phyloP scores from a whole-genome alignment of 2,329 filamentous ascomycete species.

The Penicillium sumatraense region DNA sequence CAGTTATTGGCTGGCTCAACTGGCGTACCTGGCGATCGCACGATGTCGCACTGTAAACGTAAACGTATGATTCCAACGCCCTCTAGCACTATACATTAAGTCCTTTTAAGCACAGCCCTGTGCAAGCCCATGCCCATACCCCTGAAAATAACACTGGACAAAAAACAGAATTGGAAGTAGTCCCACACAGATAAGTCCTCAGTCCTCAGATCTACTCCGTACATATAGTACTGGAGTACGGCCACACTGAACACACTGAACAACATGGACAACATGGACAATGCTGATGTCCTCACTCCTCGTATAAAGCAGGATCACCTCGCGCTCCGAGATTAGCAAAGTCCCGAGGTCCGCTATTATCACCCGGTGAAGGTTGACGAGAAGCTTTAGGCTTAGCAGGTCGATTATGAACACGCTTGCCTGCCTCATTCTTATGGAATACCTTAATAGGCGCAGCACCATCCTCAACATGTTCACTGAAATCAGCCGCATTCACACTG shows the following conservation, averaged over 20 bases:
- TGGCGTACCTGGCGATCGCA: slow-evolving; percentile 13
- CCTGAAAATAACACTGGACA: neutral
- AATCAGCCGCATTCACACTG: slow-evolving; percentile 75
- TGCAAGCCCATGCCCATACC: neutral
- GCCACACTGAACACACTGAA: neutral
- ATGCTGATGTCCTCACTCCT: slow-evolving; percentile 61
- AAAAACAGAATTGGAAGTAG: neutral
- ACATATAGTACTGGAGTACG: slow-evolving; percentile 1
- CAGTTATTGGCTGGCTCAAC: too few species aligned
- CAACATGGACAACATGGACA: neutral
- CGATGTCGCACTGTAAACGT: neutral
- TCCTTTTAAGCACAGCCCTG: neutral
- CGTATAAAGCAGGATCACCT: slow-evolving; percentile 79
- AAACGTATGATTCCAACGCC: slow-evolving; percentile 1
- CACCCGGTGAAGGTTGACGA: slow-evolving; percentile 65
- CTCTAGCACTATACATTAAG: slow-evolving; percentile 10
- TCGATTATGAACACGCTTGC: slow-evolving; percentile 51
- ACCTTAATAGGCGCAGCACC: slow-evolving; percentile 70
- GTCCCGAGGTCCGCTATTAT: slow-evolving; percentile 69
- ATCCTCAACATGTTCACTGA: slow-evolving; percentile 61
- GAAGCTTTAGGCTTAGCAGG: slow-evolving; percentile 38
- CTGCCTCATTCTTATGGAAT: slow-evolving; percentile 70
- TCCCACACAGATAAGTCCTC: neutral
- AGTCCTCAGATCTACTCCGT: neutral
- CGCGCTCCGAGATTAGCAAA: slow-evolving; percentile 86